Base-by-base conservation (phyloP, 345 rosid genomes). In the Ceriops zippeliana region DNA sequence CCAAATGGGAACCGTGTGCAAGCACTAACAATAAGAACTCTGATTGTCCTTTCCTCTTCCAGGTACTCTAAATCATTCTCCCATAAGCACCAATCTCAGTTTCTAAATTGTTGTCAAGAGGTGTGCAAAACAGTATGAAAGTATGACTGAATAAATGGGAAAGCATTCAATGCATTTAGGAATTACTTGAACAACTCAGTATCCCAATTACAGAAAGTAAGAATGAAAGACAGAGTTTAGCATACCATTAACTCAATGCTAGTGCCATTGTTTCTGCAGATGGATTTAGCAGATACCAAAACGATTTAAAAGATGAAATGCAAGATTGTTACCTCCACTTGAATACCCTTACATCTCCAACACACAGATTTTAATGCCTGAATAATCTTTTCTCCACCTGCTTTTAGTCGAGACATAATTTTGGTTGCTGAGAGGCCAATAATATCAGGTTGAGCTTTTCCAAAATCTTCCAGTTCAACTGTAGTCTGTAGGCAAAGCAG, bases 281-380 rank as follows among this genome's bases (percentile, higher is more conserved):
- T 27, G 46, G 26, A 42, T 70, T 32, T 8, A 27, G 19, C 34
- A 35, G 10, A 46, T 13, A 30, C 58, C 37, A 2, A 56, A 74
- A 22, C 38, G 62, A 53, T 27, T 71, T 57, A 35, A 65, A 60
- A 61, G 60, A 56, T 70, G 10, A 46, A 72, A 28, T 63, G 52
- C 19, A 27, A 24, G 24, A 21, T 19, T 60, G 26, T 83, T 87
- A 95, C 99, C 97, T 95, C 97, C 28, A 86, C 96, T 79, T 83
- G 96, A 59, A 95, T 82, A 58, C 92, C 86, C 76, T 88, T 88
- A 67, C 84, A 80, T 84, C 90, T 87, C 83, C 87, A 91, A 75
- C 99, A 89, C 60, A 95, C 65, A 62, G 97, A 87, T 65, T 73
- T 87, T 51, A 95, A 85, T 32, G 96, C 93, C 75, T 86, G 84